phyloP scores from a whole-genome alignment of 805 yeast species.

The Lipomyces orientalis region DNA sequence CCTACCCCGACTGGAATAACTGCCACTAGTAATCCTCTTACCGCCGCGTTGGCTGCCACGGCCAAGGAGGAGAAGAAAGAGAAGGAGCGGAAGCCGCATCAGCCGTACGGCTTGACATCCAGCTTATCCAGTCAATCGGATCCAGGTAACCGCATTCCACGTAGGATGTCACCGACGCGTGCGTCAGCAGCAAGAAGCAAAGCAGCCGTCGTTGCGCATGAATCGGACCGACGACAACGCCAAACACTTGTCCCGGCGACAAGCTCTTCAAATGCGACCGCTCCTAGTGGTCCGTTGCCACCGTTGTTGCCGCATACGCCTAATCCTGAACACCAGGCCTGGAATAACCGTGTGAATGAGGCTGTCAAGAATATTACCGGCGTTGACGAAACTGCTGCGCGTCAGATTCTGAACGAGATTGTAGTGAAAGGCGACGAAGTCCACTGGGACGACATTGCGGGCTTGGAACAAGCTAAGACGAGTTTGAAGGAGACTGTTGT shows the following conservation, averaged over 20 bases:
- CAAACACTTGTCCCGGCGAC: constrained; percentile 14
- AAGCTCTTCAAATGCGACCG: background rate
- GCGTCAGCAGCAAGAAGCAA: background rate
- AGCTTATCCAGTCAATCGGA: background rate
- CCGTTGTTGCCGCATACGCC: constrained; percentile 30
- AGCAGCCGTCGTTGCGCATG: background rate
- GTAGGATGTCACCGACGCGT: background rate
- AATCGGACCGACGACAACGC: constrained; percentile 1
- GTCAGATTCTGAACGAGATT: constrained; percentile 85
- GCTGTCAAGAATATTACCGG: constrained; percentile 56
- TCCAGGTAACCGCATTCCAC: background rate
- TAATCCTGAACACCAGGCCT: constrained; percentile 33
- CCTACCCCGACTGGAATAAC: background rate
- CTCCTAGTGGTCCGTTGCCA: constrained; percentile 7
- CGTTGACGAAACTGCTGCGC: constrained; percentile 78
- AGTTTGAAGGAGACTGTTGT: constrained; percentile 94
- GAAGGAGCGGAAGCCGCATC: constrained; percentile 5
- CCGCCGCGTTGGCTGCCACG: constrained; percentile 10
- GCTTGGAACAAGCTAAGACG: constrained; percentile 83
- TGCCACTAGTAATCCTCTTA: background rate
- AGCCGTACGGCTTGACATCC: constrained; percentile 6
- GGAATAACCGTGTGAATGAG: constrained; percentile 35
- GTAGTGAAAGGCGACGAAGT: constrained; percentile 90
- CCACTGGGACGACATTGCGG: constrained; percentile 95
- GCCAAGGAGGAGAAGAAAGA: constrained; percentile 12